Evolutionary conservation across 352 stramenopile genomes (phyloP).

Genomic region (Aphanomyces stellatus): DNA sequence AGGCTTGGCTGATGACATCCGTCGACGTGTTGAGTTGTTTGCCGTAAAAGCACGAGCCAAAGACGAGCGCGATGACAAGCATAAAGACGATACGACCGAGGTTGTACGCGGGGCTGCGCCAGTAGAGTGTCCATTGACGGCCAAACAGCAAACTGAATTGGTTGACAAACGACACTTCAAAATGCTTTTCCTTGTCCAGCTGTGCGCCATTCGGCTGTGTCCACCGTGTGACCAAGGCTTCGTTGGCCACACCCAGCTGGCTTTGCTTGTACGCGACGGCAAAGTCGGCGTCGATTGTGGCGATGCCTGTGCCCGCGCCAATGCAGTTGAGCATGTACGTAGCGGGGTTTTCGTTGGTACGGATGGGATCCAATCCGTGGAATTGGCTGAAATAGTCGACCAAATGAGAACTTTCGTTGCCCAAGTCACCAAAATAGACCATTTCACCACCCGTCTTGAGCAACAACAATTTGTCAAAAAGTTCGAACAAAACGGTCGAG

Average conservation of each 20-base stretch:
- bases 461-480: conserved; percentile 60
- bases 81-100: conserved; percentile 62
- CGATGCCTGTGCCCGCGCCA: conserved; percentile 30
- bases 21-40: background rate
- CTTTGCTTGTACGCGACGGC: background rate
- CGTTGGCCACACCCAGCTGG: conserved; percentile 17
- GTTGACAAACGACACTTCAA: conserved; percentile 30
- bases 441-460: conserved; percentile 54
- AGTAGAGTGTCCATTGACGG: conserved; percentile 49
- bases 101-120: conserved; percentile 80
- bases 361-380: conserved; percentile 27
- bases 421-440: conserved; percentile 83
- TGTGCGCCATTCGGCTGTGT: conserved; percentile 23
- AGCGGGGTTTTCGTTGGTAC: conserved; percentile 61
- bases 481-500: conserved; percentile 54
- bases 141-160: conserved; percentile 52
- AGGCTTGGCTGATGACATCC: background rate
- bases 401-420: conserved; percentile 39
- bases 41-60: conserved; percentile 22
- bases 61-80: conserved; percentile 66
- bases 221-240: conserved; percentile 29
- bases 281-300: conserved; percentile 45
- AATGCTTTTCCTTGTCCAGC: conserved; percentile 13
- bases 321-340: conserved; percentile 83
- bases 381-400: conserved; percentile 57